These are phyloP conservation scores for Verbascum thapsus DNA, from an alignment of 257 asterid genomes.

Conservation along the genomic window DNA sequence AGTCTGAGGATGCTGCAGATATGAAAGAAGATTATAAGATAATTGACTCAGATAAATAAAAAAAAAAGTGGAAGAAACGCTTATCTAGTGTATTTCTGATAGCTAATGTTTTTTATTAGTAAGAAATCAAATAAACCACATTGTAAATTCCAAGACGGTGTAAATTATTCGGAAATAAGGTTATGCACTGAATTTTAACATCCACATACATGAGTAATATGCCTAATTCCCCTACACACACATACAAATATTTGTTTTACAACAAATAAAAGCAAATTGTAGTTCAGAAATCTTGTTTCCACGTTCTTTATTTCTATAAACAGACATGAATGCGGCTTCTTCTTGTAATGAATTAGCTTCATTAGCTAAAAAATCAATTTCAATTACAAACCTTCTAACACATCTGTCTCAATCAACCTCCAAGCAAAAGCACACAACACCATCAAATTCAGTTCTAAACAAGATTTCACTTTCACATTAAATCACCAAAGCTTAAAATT, in stretches of 20 bases:
- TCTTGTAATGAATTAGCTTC: neutral
- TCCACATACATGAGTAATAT: too few relatives aligned
- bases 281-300: neutral
- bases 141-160: neutral
- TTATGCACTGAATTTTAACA: too few relatives aligned
- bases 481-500: conserved; percentile 1
- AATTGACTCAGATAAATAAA: conserved; percentile 9
- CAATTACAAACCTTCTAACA: neutral
- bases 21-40: neutral
- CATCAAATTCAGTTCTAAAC: conserved; percentile 11
- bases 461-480: neutral
- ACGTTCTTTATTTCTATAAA: conserved; percentile 2
- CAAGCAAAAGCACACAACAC: conserved; percentile 12
- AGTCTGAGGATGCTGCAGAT: conserved; percentile 32
- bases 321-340: conserved; percentile 24
- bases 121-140: neutral
- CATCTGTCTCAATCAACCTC: neutral
- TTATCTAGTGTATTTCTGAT: neutral
- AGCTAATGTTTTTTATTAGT: neutral
- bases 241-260: neutral
- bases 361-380: conserved; percentile 14
- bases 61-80: neutral
- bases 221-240: too few relatives aligned
- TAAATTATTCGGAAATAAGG: neutral
- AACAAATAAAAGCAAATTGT: neutral